These are phyloP conservation scores for Furcasterigmium furcatum DNA, from an alignment of 2,329 filamentous ascomycete genomes.

Conservation along the genomic window DNA sequence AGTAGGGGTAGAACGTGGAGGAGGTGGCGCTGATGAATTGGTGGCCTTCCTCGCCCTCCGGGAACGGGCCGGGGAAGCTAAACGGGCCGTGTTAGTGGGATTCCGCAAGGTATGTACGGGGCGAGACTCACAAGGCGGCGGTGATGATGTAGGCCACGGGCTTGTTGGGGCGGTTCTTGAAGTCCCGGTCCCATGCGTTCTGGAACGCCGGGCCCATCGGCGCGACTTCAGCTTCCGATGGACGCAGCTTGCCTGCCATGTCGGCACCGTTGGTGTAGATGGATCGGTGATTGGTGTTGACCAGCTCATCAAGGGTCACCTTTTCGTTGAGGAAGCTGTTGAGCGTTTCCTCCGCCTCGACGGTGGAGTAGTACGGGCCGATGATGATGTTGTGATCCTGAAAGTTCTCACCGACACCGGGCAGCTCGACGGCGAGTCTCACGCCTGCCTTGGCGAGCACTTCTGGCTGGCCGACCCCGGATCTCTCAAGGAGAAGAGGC, in stretches of 20 bases:
- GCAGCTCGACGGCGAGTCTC: slow-evolving; percentile 39
- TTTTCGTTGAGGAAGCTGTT: slow-evolving; percentile 49
- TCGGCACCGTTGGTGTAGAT: slow-evolving; percentile 59
- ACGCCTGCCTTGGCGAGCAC: slow-evolving; percentile 41
- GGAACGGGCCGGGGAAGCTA: slow-evolving; percentile 38
- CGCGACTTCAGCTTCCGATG: slow-evolving; percentile 47
- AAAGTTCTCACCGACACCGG: slow-evolving; percentile 45
- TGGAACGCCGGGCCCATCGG: slow-evolving; percentile 50
- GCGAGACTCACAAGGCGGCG: slow-evolving; percentile 28
- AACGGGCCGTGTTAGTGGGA: background rate
- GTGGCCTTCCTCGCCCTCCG: slow-evolving; percentile 32
- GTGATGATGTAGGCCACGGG: slow-evolving; percentile 43
- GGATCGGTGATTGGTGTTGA: slow-evolving; percentile 42
- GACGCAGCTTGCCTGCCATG: slow-evolving; percentile 52
- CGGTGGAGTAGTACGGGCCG: slow-evolving; percentile 40
- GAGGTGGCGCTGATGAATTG: slow-evolving; percentile 45
- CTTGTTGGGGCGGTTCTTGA: slow-evolving; percentile 35
- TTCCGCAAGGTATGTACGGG: background rate
- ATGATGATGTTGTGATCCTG: slow-evolving; percentile 43
- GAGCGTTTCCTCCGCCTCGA: slow-evolving; percentile 31
- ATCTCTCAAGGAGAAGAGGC: slow-evolving; percentile 4
- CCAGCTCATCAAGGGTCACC: slow-evolving; percentile 37
- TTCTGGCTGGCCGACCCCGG: slow-evolving; percentile 15
- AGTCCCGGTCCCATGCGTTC: slow-evolving; percentile 53
- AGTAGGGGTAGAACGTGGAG: slow-evolving; percentile 59